These are phyloP conservation scores for Larix kaempferi DNA, from an alignment of 75 land plant species.

Conservation along the genomic window DNA sequence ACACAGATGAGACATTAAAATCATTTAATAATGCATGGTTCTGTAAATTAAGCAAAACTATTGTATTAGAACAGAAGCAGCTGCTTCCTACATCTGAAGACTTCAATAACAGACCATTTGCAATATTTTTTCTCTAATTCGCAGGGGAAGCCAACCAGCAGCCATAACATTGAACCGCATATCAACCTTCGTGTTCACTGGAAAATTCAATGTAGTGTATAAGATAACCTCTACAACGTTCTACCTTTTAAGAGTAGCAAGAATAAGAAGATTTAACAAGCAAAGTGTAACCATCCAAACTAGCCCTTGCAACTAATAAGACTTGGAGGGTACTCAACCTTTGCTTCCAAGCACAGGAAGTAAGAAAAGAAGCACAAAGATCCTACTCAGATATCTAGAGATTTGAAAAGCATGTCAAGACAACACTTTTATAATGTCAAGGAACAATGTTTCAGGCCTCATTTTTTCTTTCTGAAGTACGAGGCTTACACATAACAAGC, in stretches of 20 bases:
- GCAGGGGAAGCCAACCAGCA: constrained; percentile 83
- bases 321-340: background rate
- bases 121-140: constrained; percentile 69
- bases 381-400: background rate
- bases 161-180: constrained; percentile 96
- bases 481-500: background rate
- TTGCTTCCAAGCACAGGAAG: background rate
- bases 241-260: background rate
- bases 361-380: background rate
- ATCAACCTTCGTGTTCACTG: constrained; percentile 98
- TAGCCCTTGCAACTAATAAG: no score
- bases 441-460: background rate
- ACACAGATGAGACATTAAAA: background rate
- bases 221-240: background rate
- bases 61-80: background rate
- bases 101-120: constrained; percentile 53
- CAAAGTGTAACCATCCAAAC: background rate
- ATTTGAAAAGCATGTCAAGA: background rate
- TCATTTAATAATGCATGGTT: background rate
- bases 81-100: background rate
- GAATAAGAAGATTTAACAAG: background rate
- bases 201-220: background rate
- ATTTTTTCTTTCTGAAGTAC: background rate
- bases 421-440: background rate
- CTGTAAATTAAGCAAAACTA: background rate